Evolutionary conservation across 257 asterid genomes (phyloP).

Genomic region (Solanum sejunctum): DNA sequence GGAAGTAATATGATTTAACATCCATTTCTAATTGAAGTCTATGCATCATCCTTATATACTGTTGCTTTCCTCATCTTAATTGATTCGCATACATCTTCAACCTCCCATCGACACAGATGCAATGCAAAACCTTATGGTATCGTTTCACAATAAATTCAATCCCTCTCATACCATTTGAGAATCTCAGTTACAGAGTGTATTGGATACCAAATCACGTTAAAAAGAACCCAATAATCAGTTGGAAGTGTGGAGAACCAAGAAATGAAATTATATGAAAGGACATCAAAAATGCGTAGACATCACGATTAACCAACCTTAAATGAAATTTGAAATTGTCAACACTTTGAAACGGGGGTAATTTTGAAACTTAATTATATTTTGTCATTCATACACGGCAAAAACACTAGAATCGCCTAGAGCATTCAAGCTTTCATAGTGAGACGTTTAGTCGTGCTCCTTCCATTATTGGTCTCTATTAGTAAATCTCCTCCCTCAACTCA

Average conservation of each 20-base stretch:
- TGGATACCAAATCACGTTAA: neutral
- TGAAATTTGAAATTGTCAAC: neutral
- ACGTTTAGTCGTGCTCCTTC: neutral
- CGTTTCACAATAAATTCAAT: neutral
- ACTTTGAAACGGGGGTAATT: neutral
- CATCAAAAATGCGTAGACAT: neutral
- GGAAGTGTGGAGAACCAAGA: neutral
- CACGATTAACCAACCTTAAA: neutral
- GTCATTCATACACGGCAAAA: neutral
- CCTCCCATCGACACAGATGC: neutral
- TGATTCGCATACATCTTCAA: neutral
- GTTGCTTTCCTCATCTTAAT: neutral
- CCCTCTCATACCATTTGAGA: neutral
- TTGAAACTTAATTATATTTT: neutral
- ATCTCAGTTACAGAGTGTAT: neutral
- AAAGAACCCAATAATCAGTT: neutral
- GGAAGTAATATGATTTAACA: neutral
- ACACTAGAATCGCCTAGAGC: neutral
- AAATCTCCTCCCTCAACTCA: neutral
- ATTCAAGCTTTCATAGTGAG: neutral
- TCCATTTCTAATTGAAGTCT: neutral
- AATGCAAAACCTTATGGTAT: neutral
- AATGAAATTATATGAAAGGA: neutral
- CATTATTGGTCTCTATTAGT: neutral
- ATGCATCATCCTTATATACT: neutral